Evolutionary conservation across 257 asterid species (phyloP).

Genomic region (Anisodus acutangulus): DNA sequence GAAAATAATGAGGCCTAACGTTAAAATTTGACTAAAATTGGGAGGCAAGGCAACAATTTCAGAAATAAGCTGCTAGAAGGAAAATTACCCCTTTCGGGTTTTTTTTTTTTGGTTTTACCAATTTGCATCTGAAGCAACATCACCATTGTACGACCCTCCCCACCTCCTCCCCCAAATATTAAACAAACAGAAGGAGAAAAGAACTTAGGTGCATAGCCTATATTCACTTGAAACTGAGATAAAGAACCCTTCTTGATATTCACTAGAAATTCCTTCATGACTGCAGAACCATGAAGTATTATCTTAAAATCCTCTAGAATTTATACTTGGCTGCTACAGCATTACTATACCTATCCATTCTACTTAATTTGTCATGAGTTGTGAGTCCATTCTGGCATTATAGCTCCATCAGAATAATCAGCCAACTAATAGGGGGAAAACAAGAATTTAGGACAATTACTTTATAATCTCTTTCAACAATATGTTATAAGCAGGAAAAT

Average conservation of each 20-base stretch:
- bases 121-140: background rate
- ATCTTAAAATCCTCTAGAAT: background rate
- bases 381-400: background rate
- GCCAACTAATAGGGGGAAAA: background rate
- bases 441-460: conserved; percentile 36
- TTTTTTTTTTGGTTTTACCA: background rate
- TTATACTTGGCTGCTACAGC: background rate
- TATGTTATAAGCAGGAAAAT: conserved; percentile 81
- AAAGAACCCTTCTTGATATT: background rate
- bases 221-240: background rate
- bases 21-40: background rate
- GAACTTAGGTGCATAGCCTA: background rate
- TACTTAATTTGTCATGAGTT: background rate
- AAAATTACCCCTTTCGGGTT: background rate
- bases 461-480: conserved; percentile 72
- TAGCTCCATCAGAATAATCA: background rate
- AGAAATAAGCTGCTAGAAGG: background rate
- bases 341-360: background rate
- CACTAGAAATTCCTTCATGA: background rate
- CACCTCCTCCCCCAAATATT: background rate
- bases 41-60: background rate
- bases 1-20: background rate
- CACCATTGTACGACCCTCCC: background rate
- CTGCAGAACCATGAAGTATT: background rate
- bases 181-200: no score